These are phyloP conservation scores for Neurospora cerealis DNA, from an alignment of 495 filamentous ascomycete genomes.

Conservation along the genomic window DNA sequence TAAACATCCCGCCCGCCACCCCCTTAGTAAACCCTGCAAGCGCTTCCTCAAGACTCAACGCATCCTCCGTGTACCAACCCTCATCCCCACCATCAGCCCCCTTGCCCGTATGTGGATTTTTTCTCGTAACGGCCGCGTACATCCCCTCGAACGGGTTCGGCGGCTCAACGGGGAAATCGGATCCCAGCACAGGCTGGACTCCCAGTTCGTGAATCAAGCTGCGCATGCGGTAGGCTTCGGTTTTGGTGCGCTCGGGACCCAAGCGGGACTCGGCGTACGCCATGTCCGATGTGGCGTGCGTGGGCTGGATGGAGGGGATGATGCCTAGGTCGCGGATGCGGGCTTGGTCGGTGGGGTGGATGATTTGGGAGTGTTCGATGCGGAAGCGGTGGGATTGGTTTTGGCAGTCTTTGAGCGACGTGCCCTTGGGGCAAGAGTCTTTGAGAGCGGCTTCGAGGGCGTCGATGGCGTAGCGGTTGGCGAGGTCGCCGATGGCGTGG, in stretches of 20 bases:
- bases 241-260: conserved; percentile 33
- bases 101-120: conserved; percentile 38
- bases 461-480: conserved; percentile 47
- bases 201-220: conserved; percentile 28
- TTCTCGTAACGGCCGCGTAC: conserved; percentile 49
- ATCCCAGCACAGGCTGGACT: conserved; percentile 41
- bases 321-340: conserved; percentile 45
- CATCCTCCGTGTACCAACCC: conserved; percentile 46
- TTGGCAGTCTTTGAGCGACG: conserved; percentile 32
- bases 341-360: conserved; percentile 48
- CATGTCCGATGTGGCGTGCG: conserved; percentile 57
- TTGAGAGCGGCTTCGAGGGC: conserved; percentile 39
- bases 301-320: conserved; percentile 57
- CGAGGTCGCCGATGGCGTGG: conserved; percentile 56
- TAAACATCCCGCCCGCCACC: conserved; percentile 36
- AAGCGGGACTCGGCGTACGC: conserved; percentile 47
- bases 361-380: conserved; percentile 58
- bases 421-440: conserved; percentile 33
- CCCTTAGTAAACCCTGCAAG: conserved; percentile 45
- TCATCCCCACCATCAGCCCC: conserved; percentile 31
- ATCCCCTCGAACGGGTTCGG: conserved; percentile 50
- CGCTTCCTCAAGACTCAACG: conserved; percentile 42
- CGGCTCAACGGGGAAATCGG: conserved; percentile 58
- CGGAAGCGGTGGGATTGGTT: conserved; percentile 38
- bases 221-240: conserved; percentile 50